Conservation (phyloP, 1,284 basidiomycete species). For the Boletus mariae region DNA sequence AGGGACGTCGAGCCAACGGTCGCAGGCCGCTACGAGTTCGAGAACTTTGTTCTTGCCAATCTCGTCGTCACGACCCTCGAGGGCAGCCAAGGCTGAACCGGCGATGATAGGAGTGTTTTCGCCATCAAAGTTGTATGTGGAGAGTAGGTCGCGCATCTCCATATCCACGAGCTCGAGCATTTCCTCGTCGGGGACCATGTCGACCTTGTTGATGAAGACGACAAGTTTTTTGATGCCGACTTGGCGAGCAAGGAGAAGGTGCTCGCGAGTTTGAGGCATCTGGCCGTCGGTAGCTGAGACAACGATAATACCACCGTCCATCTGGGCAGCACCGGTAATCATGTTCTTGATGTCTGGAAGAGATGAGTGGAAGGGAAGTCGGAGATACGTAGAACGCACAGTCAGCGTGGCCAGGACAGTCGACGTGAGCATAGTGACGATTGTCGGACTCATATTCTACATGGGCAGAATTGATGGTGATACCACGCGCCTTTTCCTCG, state of each 20-base stretch:
- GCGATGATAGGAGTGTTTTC: slow-evolving; percentile 96
- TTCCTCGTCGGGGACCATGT: slow-evolving; percentile 94
- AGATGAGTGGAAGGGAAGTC: slow-evolving; percentile 1
- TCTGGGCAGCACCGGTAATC: slow-evolving; percentile 99
- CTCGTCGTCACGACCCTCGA: slow-evolving; percentile 81
- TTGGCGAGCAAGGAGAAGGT: slow-evolving; percentile 95
- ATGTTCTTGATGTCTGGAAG: slow-evolving; percentile 91
- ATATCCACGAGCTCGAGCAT: slow-evolving; percentile 99
- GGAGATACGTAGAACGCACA: slow-evolving; percentile 47
- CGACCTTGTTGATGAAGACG: slow-evolving; percentile 99
- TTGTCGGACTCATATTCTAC: slow-evolving; percentile 95
- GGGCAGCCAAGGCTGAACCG: slow-evolving; percentile 94
- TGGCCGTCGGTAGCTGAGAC: slow-evolving; percentile 99
- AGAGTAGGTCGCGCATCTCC: slow-evolving; percentile 99
- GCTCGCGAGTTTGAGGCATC: slow-evolving; percentile 99
- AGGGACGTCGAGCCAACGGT: slow-evolving; percentile 94
- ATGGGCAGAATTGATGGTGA: slow-evolving; percentile 94
- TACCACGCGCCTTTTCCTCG: slow-evolving; percentile 99
- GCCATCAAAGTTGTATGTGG: slow-evolving; percentile 92
- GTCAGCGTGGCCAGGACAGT: slow-evolving; percentile 95
- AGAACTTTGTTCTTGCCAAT: slow-evolving; percentile 82
- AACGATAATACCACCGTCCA: slow-evolving; percentile 97
- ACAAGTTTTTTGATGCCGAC: slow-evolving; percentile 98
- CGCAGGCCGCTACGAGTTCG: slow-evolving; percentile 86
- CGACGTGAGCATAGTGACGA: slow-evolving; percentile 98